A percentile compares a stretch with the other conserved stretches of the same genome.
These are phyloP conservation scores for Nothophaeocryptopus gaeumannii DNA, from an alignment of 2,329 filamentous ascomycete genomes.

Conservation along the genomic window DNA sequence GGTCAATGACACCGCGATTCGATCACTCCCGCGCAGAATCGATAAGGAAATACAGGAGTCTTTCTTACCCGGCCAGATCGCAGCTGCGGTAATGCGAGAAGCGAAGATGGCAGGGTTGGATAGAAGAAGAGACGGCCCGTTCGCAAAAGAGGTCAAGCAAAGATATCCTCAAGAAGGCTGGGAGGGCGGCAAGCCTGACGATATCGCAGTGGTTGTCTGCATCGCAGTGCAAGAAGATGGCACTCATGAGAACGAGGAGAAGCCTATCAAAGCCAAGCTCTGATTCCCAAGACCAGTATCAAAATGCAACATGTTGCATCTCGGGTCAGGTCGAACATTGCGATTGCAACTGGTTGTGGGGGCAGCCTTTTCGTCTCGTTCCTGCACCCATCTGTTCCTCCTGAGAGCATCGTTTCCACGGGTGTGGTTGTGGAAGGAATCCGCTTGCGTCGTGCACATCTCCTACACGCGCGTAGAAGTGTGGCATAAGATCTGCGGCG, in stretches of 20 bases:
- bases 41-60: conserved; percentile 36
- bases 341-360: too few species aligned
- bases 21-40: conserved; percentile 23
- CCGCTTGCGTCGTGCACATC: too few species aligned
- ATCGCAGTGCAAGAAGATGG: conserved; percentile 65
- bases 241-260: conserved; percentile 11
- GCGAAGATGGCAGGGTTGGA: conserved; percentile 85
- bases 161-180: conserved; percentile 83
- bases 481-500: too few species aligned
- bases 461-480: too few species aligned
- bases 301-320: too few species aligned
- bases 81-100: conserved; percentile 72
- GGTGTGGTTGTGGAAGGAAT: too few species aligned
- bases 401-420: too few species aligned
- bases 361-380: too few species aligned
- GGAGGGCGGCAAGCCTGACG: conserved; percentile 90
- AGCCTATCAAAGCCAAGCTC: conserved; percentile 35
- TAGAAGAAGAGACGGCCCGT: conserved; percentile 79
- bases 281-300: conserved; percentile 3
- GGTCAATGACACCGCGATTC: conserved; percentile 28
- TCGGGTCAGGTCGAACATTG: too few species aligned
- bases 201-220: conserved; percentile 83
- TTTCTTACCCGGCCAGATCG: conserved; percentile 74
- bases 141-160: conserved; percentile 89
- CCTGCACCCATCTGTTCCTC: too few species aligned